phyloP scores from a whole-genome alignment of 2,329 filamentous ascomycete species.

The Eurotiales sp. region DNA sequence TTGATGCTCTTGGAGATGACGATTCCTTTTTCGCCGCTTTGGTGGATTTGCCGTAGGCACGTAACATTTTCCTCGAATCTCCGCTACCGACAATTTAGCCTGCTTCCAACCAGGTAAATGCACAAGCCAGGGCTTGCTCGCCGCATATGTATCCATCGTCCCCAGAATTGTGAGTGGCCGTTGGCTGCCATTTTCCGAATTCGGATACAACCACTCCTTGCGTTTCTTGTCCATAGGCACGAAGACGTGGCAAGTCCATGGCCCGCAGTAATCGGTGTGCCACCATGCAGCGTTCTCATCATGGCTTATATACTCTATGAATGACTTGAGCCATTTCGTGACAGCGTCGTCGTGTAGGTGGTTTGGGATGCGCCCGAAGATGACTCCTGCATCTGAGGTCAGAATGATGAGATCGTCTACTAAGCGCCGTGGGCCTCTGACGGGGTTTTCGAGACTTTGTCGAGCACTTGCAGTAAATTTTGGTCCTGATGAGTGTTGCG shows the following conservation, averaged over 20 bases:
- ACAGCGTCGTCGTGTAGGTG: background rate
- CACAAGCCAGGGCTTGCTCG: constrained; percentile 1
- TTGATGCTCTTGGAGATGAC: background rate
- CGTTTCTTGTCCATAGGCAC: background rate
- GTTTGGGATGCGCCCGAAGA: constrained; percentile 6
- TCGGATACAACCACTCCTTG: background rate
- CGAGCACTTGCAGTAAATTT: constrained; percentile 4
- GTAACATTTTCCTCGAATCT: constrained; percentile 1
- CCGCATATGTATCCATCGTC: background rate
- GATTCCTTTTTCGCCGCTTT: background rate
- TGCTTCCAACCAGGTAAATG: background rate
- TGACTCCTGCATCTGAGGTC: constrained; percentile 1
- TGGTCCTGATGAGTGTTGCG: background rate
- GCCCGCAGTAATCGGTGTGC: background rate
- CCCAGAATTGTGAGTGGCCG: background rate
- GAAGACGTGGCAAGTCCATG: constrained; percentile 1
- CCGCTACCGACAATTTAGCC: background rate
- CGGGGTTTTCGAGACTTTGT: background rate
- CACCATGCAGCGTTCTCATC: constrained; percentile 3
- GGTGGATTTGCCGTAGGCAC: background rate
- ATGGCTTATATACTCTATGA: background rate
- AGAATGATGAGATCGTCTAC: constrained; percentile 6
- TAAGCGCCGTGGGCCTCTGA: background rate
- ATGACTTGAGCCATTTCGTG: background rate
- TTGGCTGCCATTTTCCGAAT: background rate